Conservation (phyloP, 2,329 filamentous ascomycete genomes). For the Phialophora tarda region DNA sequence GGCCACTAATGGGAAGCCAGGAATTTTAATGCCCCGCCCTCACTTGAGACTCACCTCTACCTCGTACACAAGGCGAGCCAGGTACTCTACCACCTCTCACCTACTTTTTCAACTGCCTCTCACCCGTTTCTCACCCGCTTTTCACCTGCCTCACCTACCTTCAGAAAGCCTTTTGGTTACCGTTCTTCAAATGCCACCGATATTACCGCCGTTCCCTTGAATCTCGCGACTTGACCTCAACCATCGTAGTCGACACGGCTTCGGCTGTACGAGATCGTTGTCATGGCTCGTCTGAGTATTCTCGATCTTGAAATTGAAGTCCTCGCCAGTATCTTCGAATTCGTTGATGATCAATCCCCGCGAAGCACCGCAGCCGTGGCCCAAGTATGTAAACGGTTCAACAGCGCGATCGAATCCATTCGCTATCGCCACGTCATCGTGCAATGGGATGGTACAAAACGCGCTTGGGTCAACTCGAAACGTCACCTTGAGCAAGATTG, state of each 20-base stretch:
- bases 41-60: neutral
- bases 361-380: slow-evolving; percentile 23
- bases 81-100: neutral
- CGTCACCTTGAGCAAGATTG: slow-evolving; percentile 5
- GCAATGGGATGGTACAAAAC: slow-evolving; percentile 10
- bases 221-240: neutral
- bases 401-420: slow-evolving; percentile 25
- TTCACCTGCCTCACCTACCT: too few species aligned
- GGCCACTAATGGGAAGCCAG: neutral
- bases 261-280: neutral
- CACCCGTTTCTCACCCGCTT: too few species aligned
- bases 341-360: slow-evolving; percentile 28
- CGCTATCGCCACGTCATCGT: slow-evolving; percentile 25
- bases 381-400: slow-evolving; percentile 28
- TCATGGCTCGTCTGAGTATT: slow-evolving; percentile 9
- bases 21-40: neutral
- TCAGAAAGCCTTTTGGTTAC: too few species aligned
- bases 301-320: slow-evolving; percentile 31
- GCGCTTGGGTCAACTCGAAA: slow-evolving; percentile 3
- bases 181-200: too few species aligned
- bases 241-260: neutral
- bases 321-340: slow-evolving; percentile 25
- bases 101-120: neutral
- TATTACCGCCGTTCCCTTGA: neutral
- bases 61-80: too few species aligned